Evolutionary conservation across 2,329 filamentous ascomycete genomes (phyloP).

Genomic region (Ceratocystiopsis brevicomis): DNA sequence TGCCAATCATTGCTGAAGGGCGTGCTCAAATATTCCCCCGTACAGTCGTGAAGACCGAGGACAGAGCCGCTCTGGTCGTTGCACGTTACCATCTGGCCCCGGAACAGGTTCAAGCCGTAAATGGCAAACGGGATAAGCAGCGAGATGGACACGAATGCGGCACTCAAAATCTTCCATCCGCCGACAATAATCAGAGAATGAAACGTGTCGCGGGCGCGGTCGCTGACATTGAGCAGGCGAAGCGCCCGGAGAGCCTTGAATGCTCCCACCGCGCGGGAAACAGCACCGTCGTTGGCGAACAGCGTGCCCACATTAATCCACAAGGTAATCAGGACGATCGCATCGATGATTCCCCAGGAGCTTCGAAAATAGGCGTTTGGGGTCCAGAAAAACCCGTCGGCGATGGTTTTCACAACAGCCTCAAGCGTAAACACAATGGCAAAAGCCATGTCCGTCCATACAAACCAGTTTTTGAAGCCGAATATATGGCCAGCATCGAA

Average conservation of each 20-base stretch:
- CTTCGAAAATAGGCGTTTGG: slow-evolving; percentile 94
- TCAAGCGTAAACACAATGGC: slow-evolving; percentile 72
- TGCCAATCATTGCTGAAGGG: slow-evolving; percentile 62
- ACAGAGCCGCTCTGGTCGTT: slow-evolving; percentile 48
- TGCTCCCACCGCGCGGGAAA: slow-evolving; percentile 80
- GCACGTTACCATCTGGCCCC: slow-evolving; percentile 59
- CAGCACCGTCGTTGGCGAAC: slow-evolving; percentile 60
- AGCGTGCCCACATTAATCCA: slow-evolving; percentile 89
- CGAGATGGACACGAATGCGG: slow-evolving; percentile 84
- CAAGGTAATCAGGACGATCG: slow-evolving; percentile 72
- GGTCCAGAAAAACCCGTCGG: slow-evolving; percentile 89
- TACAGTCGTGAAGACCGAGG: slow-evolving; percentile 50
- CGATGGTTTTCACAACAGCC: slow-evolving; percentile 78
- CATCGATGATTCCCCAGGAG: slow-evolving; percentile 93
- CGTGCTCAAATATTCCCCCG: slow-evolving; percentile 59
- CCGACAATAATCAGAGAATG: slow-evolving; percentile 90
- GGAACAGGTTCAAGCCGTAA: slow-evolving; percentile 85
- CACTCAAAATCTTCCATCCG: slow-evolving; percentile 82
- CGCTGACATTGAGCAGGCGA: slow-evolving; percentile 82
- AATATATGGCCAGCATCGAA: slow-evolving; percentile 40
- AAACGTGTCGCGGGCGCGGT: slow-evolving; percentile 88
- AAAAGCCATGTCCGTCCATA: slow-evolving; percentile 83
- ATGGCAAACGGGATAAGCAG: slow-evolving; percentile 92
- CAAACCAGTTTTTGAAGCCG: slow-evolving; percentile 68
- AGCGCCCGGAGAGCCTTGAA: slow-evolving; percentile 93